Evolutionary conservation across 129 eudicot genomes (phyloP), one percentile per base, ranked within the genome.

Genomic region (Flaveria brownii): DNA sequence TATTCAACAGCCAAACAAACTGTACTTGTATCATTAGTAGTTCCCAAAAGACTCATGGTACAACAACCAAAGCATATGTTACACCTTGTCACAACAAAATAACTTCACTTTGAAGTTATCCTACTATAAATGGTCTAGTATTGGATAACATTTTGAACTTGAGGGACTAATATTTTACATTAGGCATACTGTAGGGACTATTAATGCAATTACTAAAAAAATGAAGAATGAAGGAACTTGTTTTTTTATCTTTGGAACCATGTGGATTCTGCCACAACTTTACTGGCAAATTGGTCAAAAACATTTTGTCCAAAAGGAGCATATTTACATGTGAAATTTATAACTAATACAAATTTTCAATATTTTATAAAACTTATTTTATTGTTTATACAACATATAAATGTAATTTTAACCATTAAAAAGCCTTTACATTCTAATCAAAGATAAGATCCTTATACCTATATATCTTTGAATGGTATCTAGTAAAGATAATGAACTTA

Each of bases 1-100:
- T 88, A 90, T 85, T 93, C 98, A 82, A 87, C 92, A 80, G 92
- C 89, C 92, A 93, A 86, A 78, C 98, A 93, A 82, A 90, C 98
- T 93, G 98, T 55, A 72, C 79, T 67, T 60, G 28, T 73, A 81
- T 47, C 80, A 78, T 87, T 80, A 89, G 81, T 69, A 84, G 79
- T 70, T 66, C 78, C 51, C 64, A 63, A 30, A 1, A 43, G 1
- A 4, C 16, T 15, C 39, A 55, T 23, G 20, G 64, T 50, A 66
- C 73, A 65, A 66, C 66, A 23, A 65, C 63, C 54, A 65, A 49
- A 65, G 33, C 73, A 51, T 30, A 41, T 50, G 12, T 54, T 67
- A 50, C 64, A 61, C 39, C 67, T 26, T 13, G 12, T 22, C 13
- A 59, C 60, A 75, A 6, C 6, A 26, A 25, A 28, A 9, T 30